Percentiles rank a stretch among this genome's conserved stretches.
These are phyloP conservation scores for Galeopsis tetrahit DNA, from an alignment of 257 asterid species.

Conservation along the genomic window DNA sequence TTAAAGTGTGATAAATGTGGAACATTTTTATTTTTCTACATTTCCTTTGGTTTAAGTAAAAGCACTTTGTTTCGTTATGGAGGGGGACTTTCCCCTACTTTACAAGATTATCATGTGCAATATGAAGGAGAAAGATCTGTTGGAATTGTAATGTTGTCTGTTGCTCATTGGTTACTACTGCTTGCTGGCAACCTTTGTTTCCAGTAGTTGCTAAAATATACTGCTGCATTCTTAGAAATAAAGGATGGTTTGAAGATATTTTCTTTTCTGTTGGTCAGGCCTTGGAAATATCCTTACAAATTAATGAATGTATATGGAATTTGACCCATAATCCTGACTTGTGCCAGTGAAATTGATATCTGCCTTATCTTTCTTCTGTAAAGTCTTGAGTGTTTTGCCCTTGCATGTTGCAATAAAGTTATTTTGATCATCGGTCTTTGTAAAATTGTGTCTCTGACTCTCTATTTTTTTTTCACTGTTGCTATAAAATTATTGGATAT, in stretches of 20 bases:
- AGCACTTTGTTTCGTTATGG: constrained; percentile 2
- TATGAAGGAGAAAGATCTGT: constrained; percentile 15
- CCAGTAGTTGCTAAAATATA: constrained; percentile 15
- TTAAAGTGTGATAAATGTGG: constrained; percentile 7
- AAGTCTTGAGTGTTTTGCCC: neutral
- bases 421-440: constrained; percentile 2
- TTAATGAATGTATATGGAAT: neutral
- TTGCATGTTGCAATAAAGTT: constrained; percentile 6
- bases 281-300: neutral
- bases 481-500: neutral
- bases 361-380: constrained; percentile 4
- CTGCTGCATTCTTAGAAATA: neutral
- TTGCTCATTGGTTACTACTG: constrained; percentile 7
- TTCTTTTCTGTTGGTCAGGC: constrained; percentile 10
- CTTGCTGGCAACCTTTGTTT: constrained; percentile 5
- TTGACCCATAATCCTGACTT: neutral
- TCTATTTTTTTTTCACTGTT: neutral
- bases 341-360: constrained; percentile 7
- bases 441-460: constrained; percentile 4
- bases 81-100: constrained; percentile 14
- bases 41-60: neutral
- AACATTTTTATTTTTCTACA: neutral
- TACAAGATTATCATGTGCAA: neutral
- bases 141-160: constrained; percentile 14
- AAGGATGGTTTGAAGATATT: neutral